phyloP scores from a whole-genome alignment of 306 rosid species.

The Malus sieversii region DNA sequence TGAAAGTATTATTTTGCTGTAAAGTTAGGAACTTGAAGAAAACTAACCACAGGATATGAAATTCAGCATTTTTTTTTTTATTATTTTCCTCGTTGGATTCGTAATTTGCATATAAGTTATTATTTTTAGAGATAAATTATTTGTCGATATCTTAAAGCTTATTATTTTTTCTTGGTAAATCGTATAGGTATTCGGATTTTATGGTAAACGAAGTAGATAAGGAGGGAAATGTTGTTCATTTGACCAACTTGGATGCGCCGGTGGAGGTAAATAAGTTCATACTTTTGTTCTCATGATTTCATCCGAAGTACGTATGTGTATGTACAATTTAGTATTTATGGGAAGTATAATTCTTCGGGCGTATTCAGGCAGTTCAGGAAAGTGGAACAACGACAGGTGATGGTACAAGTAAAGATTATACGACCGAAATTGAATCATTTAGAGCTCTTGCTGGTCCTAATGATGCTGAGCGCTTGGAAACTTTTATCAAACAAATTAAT shows the following conservation, averaged over 20 bases:
- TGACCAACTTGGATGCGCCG: conserved; percentile 63
- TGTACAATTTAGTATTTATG: not conserved
- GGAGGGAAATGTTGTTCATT: conserved; percentile 58
- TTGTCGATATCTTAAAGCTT: not conserved
- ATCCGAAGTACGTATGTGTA: not conserved
- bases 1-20: not conserved
- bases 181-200: conserved; percentile 80
- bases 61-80: not conserved
- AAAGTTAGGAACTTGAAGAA: not conserved
- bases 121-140: not conserved
- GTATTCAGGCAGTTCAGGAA: conserved; percentile 41
- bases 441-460: conserved; percentile 62
- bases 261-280: conserved; percentile 25
- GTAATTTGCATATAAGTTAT: not conserved
- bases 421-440: conserved; percentile 58
- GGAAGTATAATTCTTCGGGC: not conserved
- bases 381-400: conserved; percentile 24
- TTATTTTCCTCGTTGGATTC: not conserved
- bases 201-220: conserved; percentile 86
- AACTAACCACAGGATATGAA: no score
- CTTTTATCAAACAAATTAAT: conserved; percentile 46
- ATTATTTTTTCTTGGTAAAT: conserved; percentile 11
- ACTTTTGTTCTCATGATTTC: not conserved
- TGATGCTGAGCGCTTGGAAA: conserved; percentile 53
- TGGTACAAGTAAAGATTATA: conserved; percentile 37